Base-by-base conservation (phyloP, 306 rosid genomes). In the Rosa multiflora region DNA sequence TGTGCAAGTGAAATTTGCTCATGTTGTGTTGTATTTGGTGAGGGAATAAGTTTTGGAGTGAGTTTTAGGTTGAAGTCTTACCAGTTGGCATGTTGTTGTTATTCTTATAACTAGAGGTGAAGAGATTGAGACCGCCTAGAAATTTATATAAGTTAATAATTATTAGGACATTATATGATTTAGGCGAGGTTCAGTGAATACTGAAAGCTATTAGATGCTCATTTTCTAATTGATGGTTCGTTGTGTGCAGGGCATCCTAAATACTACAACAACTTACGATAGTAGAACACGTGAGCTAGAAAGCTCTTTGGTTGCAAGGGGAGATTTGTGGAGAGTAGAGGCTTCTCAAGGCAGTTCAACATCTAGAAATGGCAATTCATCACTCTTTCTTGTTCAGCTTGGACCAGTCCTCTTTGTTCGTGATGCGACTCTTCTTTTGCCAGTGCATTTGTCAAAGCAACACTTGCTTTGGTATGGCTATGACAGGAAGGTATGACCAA, bases 401-500 rank as follows among this genome's bases (percentile, higher is more conserved):
- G 98, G 99, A 56, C 96, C 99, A 3, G 88, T 96, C 35, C 97
- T 91, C 69, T 93, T 88, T 82, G 92, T 96, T 79, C 98, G 96
- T 70, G 97, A 96, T 83, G 87, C 99, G 20, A 93, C 96, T 8
- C 97, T 96, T 83, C 98, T 96, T 84, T 83, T 96, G 76, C 99
- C 99, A 0, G 91, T 96, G 72, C 98, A 96, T 86, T 80, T 93
- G 84, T 96, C 99, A 79, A 93, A 96, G 88, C 96, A 96, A 78
- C 96, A 91, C 87, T 86, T 96, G 86, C 91, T 96, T 82, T 96
- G 97, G 99, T 96, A 96, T 82, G 99, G 99, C 71, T 96, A 96
- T 77, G 99, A 96, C 79, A 89, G 92, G 80, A 95, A 95, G 99
- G 99, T 96, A 85, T 39, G 72, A 79, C 55, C 62, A 76, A 39